Evolutionary conservation across 345 rosid species (phyloP), one percentile per base, ranked within the genome.

Genomic region (Brassica juncea): DNA sequence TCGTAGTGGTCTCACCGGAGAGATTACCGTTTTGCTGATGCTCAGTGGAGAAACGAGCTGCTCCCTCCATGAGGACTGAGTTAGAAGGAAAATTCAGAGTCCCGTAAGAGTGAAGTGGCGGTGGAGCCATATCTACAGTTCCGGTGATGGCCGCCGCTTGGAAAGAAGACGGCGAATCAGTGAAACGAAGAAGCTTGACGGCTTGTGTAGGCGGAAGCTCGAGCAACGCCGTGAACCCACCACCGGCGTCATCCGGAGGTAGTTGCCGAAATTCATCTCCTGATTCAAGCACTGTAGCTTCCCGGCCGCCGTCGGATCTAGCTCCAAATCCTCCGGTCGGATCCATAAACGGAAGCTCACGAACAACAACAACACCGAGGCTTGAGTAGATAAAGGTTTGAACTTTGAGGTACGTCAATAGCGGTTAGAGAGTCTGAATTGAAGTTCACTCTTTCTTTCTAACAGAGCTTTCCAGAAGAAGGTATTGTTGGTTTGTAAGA

Each of bases 201-300:
- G 90, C 94, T 79, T 86, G 89, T 28, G 87, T 84, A 15, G 88
- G 64, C 8, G 94, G 89, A 68, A 89, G 87, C 74, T 85, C 94
- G 54, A 89, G 92, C 66, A 89, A 81, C 23, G 94, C 94, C 28
- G 88, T 89, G 82, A 89, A 89, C 14, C 90, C 87, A 62, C 90
- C 87, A 62, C 85, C 85, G 2, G 82, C 83, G 72, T 83, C 86
- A 14, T 89, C 89, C 0, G 79, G 74, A 39, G 89, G 87, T 21
- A 68, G 68, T 66, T 82, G 89, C 21, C 82, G 90, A 72, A 89
- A 85, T 69, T 89, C 90, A 8, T 86, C 79, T 70, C 75, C 79
- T 14, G 90, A 79, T 42, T 86, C 88, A 7, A 86, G 81, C 3
- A 77, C 88, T 14, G 76, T 66, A 0, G 74, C 75, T 16, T 75